These are phyloP conservation scores for Globisporangium takayamanum DNA, from an alignment of 352 stramenopile genomes.

Conservation along the genomic window DNA sequence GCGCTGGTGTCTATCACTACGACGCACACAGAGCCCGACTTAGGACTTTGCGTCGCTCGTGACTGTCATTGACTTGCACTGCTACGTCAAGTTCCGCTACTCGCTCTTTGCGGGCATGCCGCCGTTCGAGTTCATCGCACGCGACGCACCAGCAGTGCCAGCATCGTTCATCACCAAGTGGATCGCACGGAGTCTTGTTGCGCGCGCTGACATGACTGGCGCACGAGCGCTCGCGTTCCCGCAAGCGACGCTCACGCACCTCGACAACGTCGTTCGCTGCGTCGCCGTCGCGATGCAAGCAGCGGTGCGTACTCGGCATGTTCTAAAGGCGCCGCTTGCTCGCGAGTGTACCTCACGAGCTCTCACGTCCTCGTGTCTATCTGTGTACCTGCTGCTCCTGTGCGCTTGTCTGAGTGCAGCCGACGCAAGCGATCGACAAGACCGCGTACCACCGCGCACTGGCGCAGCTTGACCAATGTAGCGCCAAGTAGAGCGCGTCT, in stretches of 20 bases:
- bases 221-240: neutral
- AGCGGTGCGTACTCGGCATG: neutral
- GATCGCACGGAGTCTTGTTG: slow-evolving; percentile 20
- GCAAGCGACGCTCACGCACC: neutral
- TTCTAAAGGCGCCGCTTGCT: too few relatives aligned
- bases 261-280: neutral
- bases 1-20: too few relatives aligned
- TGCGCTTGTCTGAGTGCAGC: neutral
- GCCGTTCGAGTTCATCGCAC: slow-evolving; percentile 31
- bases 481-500: neutral
- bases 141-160: slow-evolving; percentile 13
- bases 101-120: slow-evolving; percentile 28
- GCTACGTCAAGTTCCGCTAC: slow-evolving; percentile 46
- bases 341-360: too few relatives aligned
- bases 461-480: neutral
- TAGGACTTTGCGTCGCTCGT: slow-evolving; percentile 9
- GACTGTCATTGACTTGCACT: slow-evolving; percentile 18
- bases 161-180: slow-evolving; percentile 20
- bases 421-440: neutral
- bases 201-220: slow-evolving; percentile 3
- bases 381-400: neutral
- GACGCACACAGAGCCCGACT: slow-evolving; percentile 4
- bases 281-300: neutral
- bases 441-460: neutral
- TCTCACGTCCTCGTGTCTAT: neutral